phyloP scores from a whole-genome alignment of 2,329 filamentous ascomycete species.

The Neurospora sp. region DNA sequence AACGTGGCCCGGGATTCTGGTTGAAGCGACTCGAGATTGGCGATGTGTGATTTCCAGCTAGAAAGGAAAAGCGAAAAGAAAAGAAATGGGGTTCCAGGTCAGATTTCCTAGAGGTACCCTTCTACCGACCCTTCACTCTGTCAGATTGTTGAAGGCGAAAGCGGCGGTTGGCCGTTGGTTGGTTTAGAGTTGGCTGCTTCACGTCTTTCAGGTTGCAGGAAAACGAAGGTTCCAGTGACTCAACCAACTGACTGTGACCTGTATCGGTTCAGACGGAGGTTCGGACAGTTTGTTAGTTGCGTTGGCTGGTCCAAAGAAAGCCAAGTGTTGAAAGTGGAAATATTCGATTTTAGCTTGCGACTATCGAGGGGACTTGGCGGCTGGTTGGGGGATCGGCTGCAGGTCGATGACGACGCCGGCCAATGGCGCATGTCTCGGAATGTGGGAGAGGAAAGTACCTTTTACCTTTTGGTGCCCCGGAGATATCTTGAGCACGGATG shows the following conservation, averaged over 20 bases:
- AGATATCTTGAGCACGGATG: not conserved
- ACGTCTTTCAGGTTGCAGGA: not conserved
- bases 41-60: not conserved
- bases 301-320: not conserved
- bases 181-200: not conserved
- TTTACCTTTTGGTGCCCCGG: not conserved
- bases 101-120: not conserved
- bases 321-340: constrained; percentile 12
- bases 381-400: constrained; percentile 17
- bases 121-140: not conserved
- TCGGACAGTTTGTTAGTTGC: not conserved
- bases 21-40: not conserved
- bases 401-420: constrained; percentile 21
- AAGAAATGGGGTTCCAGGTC: not conserved
- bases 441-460: not conserved
- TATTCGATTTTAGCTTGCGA: constrained; percentile 10
- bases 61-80: not conserved
- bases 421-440: constrained; percentile 16
- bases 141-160: not conserved
- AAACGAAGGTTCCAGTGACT: not conserved
- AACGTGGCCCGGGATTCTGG: not conserved
- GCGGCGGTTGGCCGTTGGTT: not conserved
- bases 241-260: not conserved
- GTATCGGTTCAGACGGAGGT: not conserved
- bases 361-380: constrained; percentile 10